A percentile compares a stretch with the other conserved stretches of the same genome.
These are phyloP conservation scores for Austroboletus eburneus DNA, from an alignment of 768 basidiomycete species.

Conservation along the genomic window DNA sequence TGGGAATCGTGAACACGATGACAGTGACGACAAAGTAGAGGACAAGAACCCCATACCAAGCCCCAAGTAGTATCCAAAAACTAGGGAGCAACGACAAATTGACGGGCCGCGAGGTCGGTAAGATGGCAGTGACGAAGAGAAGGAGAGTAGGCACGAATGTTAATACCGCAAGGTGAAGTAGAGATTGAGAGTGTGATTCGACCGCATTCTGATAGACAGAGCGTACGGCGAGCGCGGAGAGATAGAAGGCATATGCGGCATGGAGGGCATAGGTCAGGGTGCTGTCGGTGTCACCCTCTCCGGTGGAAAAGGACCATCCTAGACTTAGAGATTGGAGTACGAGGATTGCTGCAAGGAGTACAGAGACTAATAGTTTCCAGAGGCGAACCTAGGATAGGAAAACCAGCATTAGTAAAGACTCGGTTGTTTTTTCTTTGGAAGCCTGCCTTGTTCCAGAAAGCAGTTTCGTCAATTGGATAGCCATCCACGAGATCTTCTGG, in stretches of 20 bases:
- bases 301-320: conserved; percentile 40
- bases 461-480: conserved; percentile 54
- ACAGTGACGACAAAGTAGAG: conserved; percentile 45
- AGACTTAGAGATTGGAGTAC: conserved; percentile 50
- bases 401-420: not conserved
- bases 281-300: conserved; percentile 30
- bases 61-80: conserved; percentile 21
- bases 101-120: conserved; percentile 46
- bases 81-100: conserved; percentile 27
- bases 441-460: conserved; percentile 57
- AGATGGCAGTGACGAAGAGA: conserved; percentile 48
- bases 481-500: conserved; percentile 69
- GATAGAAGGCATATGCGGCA: conserved; percentile 54
- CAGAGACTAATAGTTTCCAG: conserved; percentile 50
- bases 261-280: conserved; percentile 43
- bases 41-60: conserved; percentile 53
- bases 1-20: conserved; percentile 50
- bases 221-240: conserved; percentile 45
- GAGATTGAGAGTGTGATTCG: conserved; percentile 40
- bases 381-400: conserved; percentile 46
- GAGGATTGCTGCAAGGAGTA: conserved; percentile 44
- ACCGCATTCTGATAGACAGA: conserved; percentile 47
- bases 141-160: conserved; percentile 46
- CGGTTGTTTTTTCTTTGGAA: not conserved
- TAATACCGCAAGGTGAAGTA: conserved; percentile 59